A percentile compares a stretch with the other conserved stretches of the same genome.
Evolutionary conservation across 345 rosid genomes (phyloP).

Genomic region (Angophora floribunda): DNA sequence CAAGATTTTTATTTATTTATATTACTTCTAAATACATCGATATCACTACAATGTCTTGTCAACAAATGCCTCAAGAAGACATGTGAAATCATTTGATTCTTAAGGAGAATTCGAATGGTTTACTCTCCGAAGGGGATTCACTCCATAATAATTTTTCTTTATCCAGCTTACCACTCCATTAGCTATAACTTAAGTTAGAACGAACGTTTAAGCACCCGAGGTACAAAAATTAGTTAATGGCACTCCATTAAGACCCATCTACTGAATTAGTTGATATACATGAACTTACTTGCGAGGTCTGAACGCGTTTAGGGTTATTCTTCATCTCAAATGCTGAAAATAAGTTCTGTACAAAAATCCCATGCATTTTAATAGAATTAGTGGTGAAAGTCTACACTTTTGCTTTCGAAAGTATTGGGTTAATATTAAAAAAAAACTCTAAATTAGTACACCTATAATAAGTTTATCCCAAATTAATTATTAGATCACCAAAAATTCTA

Average conservation of each 20-base stretch:
- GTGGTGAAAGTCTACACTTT: neutral
- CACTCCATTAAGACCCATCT: neutral
- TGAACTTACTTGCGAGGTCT: neutral
- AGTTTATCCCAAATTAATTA: no score
- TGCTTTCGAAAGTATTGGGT: no score
- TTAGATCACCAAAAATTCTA: no score
- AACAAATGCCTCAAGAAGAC: neutral
- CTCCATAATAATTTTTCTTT: neutral
- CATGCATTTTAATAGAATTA: neutral
- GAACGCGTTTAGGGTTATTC: neutral
- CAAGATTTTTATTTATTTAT: neutral
- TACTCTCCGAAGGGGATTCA: neutral
- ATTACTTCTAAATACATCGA: neutral
- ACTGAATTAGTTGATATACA: neutral
- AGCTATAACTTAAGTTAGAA: no score
- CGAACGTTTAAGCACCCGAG: no score
- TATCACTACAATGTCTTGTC: neutral
- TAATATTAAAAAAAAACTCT: no score
- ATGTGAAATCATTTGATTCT: no score
- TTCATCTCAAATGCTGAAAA: neutral
- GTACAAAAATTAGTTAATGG: no score
- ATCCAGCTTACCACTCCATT: no score
- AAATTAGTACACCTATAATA: no score
- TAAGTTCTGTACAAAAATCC: neutral
- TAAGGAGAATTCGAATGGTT: no score